Percentiles rank a stretch among this genome's conserved stretches.
Conservation (phyloP, 2,329 filamentous ascomycete species). For the Emmonsiellopsis sp. region DNA sequence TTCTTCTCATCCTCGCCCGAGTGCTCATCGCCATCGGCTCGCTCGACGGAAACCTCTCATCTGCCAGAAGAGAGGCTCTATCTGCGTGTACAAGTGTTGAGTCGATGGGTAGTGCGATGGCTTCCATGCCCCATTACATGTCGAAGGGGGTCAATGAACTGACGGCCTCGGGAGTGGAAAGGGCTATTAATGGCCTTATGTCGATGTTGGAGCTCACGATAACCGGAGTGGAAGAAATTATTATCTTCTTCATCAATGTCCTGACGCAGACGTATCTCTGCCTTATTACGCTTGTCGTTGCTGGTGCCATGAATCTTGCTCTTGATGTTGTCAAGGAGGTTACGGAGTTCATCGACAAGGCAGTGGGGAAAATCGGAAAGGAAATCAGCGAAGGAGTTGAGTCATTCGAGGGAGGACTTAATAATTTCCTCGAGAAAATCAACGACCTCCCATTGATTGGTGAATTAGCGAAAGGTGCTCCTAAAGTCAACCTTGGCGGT, state of each 20-base stretch:
- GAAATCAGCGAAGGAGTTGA: slow-evolving; percentile 35
- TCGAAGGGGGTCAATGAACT: slow-evolving; percentile 80
- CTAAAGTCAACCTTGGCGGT: slow-evolving; percentile 55
- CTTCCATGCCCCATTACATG: slow-evolving; percentile 95
- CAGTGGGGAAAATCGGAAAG: slow-evolving; percentile 36
- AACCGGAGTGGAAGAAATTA: slow-evolving; percentile 74
- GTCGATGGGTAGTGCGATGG: slow-evolving; percentile 87
- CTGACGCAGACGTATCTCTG: slow-evolving; percentile 85
- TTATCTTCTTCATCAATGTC: slow-evolving; percentile 88
- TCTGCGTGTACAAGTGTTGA: slow-evolving; percentile 88
- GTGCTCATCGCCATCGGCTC: slow-evolving; percentile 66
- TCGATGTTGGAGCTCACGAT: slow-evolving; percentile 68
- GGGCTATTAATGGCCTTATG: slow-evolving; percentile 71
- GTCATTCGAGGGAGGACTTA: slow-evolving; percentile 47
- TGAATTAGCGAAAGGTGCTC: slow-evolving; percentile 35
- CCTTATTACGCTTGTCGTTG: slow-evolving; percentile 73
- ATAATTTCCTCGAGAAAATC: slow-evolving; percentile 46
- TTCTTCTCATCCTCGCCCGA: slow-evolving; percentile 75
- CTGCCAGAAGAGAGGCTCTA: slow-evolving; percentile 72
- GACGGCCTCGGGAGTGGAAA: slow-evolving; percentile 69
- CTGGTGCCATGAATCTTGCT: slow-evolving; percentile 66
- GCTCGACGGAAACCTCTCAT: slow-evolving; percentile 64
- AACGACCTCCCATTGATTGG: slow-evolving; percentile 45
- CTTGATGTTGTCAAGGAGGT: slow-evolving; percentile 53
- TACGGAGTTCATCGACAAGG: slow-evolving; percentile 51